phyloP scores from a whole-genome alignment of 306 rosid species.

The Astragalus glycyphyllos region DNA sequence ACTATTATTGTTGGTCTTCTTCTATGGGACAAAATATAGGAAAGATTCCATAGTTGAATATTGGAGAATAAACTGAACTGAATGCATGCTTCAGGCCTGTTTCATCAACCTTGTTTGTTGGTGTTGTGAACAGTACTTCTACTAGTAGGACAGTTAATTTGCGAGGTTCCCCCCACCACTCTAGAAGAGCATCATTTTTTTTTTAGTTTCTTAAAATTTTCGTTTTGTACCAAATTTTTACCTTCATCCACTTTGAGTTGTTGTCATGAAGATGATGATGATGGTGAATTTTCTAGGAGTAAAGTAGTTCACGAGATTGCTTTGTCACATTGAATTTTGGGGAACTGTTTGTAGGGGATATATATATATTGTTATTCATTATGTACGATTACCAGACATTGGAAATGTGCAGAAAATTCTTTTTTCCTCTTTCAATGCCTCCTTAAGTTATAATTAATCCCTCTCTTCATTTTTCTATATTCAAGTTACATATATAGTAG shows the following conservation, averaged over 20 bases:
- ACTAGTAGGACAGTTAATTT: constrained; percentile 51
- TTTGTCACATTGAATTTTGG: constrained; percentile 66
- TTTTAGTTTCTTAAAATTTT: constrained; percentile 58
- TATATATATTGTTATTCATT: constrained; percentile 72
- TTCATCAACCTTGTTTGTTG: constrained; percentile 64
- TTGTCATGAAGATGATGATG: constrained; percentile 45
- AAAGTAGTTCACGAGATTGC: constrained; percentile 79
- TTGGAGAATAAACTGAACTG: constrained; percentile 75
- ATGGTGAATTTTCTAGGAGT: constrained; percentile 73
- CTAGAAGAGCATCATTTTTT: constrained; percentile 59
- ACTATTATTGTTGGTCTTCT: constrained; percentile 60
- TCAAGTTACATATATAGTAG: background rate
- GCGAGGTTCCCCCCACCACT: constrained; percentile 57
- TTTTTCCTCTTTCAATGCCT: constrained; percentile 48
- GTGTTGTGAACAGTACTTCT: constrained; percentile 60
- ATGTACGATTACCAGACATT: constrained; percentile 78
- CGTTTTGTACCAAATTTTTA: constrained; percentile 67
- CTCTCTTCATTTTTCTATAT: background rate
- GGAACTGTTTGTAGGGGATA: constrained; percentile 82
- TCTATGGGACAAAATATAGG: constrained; percentile 59
- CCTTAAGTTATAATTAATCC: background rate
- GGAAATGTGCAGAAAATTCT: constrained; percentile 89
- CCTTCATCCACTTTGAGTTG: constrained; percentile 54
- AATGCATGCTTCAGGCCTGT: constrained; percentile 50
- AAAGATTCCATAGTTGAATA: constrained; percentile 56